phyloP scores from a whole-genome alignment of 768 basidiomycete species.

The Leccinum barrowsii region DNA sequence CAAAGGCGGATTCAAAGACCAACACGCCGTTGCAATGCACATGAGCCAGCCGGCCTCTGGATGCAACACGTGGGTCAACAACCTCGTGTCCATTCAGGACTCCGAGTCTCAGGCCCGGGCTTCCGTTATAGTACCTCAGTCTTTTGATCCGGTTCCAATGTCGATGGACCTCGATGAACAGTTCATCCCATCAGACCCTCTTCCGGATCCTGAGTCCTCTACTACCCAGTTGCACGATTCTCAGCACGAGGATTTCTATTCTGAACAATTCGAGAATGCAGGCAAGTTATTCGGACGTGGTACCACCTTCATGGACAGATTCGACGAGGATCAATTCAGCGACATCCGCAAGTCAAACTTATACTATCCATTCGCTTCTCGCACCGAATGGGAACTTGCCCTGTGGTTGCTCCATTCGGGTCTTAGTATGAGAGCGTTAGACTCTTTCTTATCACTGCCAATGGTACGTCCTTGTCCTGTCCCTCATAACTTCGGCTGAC shows the following conservation, averaged over 20 bases:
- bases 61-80: too few relatives aligned
- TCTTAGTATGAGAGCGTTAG: not conserved
- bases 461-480: not conserved
- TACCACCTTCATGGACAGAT: not conserved
- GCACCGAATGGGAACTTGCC: too few relatives aligned
- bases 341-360: not conserved
- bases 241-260: not conserved
- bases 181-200: too few relatives aligned
- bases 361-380: not conserved
- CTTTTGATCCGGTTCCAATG: too few relatives aligned
- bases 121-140: too few relatives aligned
- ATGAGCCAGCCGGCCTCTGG: too few relatives aligned
- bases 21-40: not conserved
- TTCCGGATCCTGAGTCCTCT: not conserved
- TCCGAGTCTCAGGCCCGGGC: too few relatives aligned
- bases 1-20: not conserved
- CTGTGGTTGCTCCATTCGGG: not conserved
- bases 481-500: not conserved
- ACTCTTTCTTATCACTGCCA: not conserved
- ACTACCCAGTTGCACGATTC: too few relatives aligned
- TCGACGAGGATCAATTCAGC: not conserved
- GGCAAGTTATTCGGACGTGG: not conserved
- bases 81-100: not conserved
- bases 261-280: not conserved
- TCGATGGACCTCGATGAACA: too few relatives aligned